Base-by-base conservation (phyloP, 345 rosid genomes). In the Eucalyptus caleyi region DNA sequence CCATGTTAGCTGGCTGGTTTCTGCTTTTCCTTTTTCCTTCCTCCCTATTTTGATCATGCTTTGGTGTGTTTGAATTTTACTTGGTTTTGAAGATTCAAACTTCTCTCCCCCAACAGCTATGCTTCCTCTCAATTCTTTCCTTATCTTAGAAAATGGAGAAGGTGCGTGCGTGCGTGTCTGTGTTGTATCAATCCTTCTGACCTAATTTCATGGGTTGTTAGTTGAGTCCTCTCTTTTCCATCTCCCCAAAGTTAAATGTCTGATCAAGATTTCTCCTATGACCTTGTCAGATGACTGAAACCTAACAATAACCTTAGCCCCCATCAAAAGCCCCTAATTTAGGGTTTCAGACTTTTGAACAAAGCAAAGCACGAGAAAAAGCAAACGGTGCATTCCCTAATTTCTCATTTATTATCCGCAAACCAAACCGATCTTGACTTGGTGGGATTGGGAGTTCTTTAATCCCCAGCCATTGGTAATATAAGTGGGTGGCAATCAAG, bases 111-210 rank as follows among this genome's bases (percentile, higher is more conserved):
- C 88, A 90, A 90, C 88, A 54, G 69, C 83, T 77, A 85, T 83
- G 87, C 65, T 86, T 47, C 87, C 45, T 47, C 62, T 86, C 40
- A 86, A 62, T 53, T 6, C 86, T 62, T 91, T 88, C 90, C 90
- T 91, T 92, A 86, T 89, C 93, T 92, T 92, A 88, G 94, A 89
- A 92, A 93, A 88, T 65, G 90, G 89, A 89, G 89, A 89, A 92
- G 88, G 86, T 72, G 90, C 60, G 91, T 89, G 37, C 30, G 24
- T 8, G 50, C 11, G 54, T 26, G 77, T 86, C 40, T 49, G 62
- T 21, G 60, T 86, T 50, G 62, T 42, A 86, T 56, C 83, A 89
- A 88, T 86, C 59, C 86, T 45, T 81, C 91, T 90, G 60, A 92
- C 91, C 94, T 91, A 92, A 93, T 91, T 87, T 91, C 91, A 40